phyloP scores from a whole-genome alignment of 768 basidiomycete species.

The Tulasnella sp. region DNA sequence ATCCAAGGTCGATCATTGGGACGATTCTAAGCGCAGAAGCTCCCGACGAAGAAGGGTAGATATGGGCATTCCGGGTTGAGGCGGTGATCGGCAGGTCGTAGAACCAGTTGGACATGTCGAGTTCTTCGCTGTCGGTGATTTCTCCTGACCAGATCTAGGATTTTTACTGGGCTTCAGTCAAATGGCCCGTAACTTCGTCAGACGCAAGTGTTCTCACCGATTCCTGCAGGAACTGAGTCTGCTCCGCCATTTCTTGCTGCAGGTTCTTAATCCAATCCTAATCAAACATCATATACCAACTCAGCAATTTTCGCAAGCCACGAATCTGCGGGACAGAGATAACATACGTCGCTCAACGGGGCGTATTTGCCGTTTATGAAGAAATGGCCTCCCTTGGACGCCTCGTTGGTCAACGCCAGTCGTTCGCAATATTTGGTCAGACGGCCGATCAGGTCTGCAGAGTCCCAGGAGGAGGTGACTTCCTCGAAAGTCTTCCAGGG shows the following conservation, averaged over 20 bases:
- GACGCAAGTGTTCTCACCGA: slow-evolving; percentile 44
- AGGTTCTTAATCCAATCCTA: slow-evolving; percentile 65
- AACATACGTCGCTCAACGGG: slow-evolving; percentile 60
- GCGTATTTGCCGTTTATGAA: slow-evolving; percentile 90
- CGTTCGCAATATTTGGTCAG: slow-evolving; percentile 55
- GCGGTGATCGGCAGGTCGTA: slow-evolving; percentile 79
- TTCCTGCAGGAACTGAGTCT: slow-evolving; percentile 68
- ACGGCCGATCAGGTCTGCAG: slow-evolving; percentile 41
- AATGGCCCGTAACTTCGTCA: not conserved
- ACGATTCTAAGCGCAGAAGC: slow-evolving; percentile 35
- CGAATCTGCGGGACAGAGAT: not conserved
- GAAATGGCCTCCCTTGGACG: slow-evolving; percentile 50
- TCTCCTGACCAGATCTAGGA: slow-evolving; percentile 54
- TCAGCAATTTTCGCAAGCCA: slow-evolving; percentile 19
- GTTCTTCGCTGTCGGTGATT: slow-evolving; percentile 49
- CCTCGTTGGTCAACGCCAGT: slow-evolving; percentile 46
- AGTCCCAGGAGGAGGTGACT: slow-evolving; percentile 34
- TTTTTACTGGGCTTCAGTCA: slow-evolving; percentile 30
- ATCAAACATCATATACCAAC: not conserved
- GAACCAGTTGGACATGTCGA: slow-evolving; percentile 68
- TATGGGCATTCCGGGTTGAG: slow-evolving; percentile 67
- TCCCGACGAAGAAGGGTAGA: slow-evolving; percentile 51
- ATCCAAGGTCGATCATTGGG: not conserved
- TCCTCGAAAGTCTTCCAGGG: slow-evolving; percentile 39
- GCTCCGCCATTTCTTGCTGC: slow-evolving; percentile 54